Percentiles rank a stretch among this genome's conserved stretches.
phyloP scores from a whole-genome alignment of 768 basidiomycete species.

The Lepiota brunneoincarnata region DNA sequence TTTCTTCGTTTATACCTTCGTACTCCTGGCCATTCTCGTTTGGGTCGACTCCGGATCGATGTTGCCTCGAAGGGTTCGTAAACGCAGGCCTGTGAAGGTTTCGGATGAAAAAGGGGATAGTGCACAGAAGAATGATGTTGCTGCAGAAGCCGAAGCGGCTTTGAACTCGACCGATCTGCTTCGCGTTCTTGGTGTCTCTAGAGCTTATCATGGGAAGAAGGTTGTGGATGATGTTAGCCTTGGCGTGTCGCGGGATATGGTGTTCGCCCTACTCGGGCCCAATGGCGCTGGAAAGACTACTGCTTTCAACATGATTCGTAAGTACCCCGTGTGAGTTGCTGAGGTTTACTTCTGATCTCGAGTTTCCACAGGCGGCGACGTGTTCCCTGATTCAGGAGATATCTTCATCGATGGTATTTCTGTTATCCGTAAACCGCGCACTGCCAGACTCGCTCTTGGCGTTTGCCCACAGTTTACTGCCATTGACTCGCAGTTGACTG shows the following conservation, averaged over 20 bases:
- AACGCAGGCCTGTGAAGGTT: constrained; percentile 13
- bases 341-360: not conserved
- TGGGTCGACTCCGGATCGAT: constrained; percentile 71
- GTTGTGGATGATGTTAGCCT: constrained; percentile 77
- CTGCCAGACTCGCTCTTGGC: constrained; percentile 66
- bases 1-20: constrained; percentile 56
- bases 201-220: constrained; percentile 50
- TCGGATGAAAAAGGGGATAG: constrained; percentile 6
- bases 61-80: constrained; percentile 36
- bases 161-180: constrained; percentile 52
- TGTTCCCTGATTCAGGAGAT: constrained; percentile 66
- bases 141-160: constrained; percentile 48
- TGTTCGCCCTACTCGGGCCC: constrained; percentile 75
- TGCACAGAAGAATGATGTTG: constrained; percentile 45
- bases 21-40: constrained; percentile 62
- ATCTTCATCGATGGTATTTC: constrained; percentile 66
- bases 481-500: constrained; percentile 74
- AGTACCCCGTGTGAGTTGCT: constrained; percentile 21
- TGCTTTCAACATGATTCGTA: constrained; percentile 77
- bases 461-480: constrained; percentile 87
- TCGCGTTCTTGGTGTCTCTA: constrained; percentile 61
- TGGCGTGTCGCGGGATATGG: constrained; percentile 55
- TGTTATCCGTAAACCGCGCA: constrained; percentile 59
- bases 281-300: constrained; percentile 87
- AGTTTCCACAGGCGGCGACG: constrained; percentile 54